These are phyloP conservation scores for Eucalyptus tenuipes DNA, from an alignment of 345 rosid species.

Conservation along the genomic window DNA sequence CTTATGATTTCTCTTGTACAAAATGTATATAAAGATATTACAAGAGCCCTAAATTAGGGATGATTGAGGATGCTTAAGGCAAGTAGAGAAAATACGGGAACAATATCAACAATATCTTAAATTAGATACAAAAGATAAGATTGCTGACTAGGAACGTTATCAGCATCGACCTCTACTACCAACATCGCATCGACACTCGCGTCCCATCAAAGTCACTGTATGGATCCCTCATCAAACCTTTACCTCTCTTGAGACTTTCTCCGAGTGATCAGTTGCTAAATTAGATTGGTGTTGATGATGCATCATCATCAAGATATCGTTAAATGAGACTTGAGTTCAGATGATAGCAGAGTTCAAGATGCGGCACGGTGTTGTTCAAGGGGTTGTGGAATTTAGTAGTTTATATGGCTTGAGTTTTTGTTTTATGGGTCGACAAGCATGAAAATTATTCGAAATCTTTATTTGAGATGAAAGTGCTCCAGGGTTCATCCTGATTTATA, in stretches of 20 bases:
- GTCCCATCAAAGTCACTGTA: conserved; percentile 54
- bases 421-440: neutral
- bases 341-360: neutral
- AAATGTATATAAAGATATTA: too few species aligned
- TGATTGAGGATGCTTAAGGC: too few species aligned
- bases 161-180: conserved; percentile 68
- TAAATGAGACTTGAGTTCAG: neutral
- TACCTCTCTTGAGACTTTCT: neutral
- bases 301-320: neutral
- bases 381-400: neutral
- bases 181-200: conserved; percentile 40
- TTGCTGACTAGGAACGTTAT: too few species aligned
- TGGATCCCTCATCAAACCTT: neutral
- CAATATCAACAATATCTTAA: too few species aligned
- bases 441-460: neutral
- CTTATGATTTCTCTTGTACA: too few species aligned
- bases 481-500: neutral
- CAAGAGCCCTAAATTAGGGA: too few species aligned
- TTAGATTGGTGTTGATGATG: neutral
- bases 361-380: neutral
- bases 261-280: neutral
- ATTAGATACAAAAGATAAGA: too few species aligned
- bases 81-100: too few species aligned
- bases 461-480: neutral
- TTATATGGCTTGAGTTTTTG: neutral